phyloP scores from a whole-genome alignment of 257 asterid genomes.

The Voacanga thouarsii region DNA sequence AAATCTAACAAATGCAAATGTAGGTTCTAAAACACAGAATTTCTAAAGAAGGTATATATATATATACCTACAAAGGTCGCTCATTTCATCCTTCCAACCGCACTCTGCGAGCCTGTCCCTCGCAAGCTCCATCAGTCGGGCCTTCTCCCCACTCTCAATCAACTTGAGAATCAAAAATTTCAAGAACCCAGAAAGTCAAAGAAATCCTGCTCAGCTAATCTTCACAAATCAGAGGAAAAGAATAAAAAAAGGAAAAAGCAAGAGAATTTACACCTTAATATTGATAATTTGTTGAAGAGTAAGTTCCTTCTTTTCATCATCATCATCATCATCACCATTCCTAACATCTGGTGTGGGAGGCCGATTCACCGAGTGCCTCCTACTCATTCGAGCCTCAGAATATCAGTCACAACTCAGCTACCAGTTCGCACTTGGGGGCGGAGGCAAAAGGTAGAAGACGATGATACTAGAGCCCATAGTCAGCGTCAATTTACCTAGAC shows the following conservation, averaged over 20 bases:
- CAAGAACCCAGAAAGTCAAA: background rate
- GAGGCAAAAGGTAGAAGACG: background rate
- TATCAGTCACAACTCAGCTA: background rate
- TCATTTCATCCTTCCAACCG: conserved; percentile 4
- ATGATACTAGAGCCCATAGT: too few relatives aligned
- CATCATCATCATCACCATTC: background rate
- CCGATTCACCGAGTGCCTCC: background rate
- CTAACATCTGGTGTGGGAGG: background rate
- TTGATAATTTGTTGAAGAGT: background rate
- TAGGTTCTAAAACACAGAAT: background rate
- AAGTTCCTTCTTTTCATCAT: background rate
- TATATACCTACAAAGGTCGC: background rate
- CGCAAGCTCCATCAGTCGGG: background rate
- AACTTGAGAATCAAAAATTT: background rate
- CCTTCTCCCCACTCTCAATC: conserved; percentile 3
- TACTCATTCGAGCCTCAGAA: background rate
- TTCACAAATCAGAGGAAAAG: background rate
- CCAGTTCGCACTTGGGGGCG: background rate
- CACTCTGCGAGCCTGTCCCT: background rate
- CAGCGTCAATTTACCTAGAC: too few relatives aligned
- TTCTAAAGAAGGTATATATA: background rate
- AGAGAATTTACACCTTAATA: background rate
- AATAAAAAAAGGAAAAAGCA: background rate
- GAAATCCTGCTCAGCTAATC: background rate
- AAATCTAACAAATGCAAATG: background rate